These are phyloP conservation scores for Staphylotrichum tortipilum DNA, from an alignment of 495 filamentous ascomycete species.

Conservation along the genomic window DNA sequence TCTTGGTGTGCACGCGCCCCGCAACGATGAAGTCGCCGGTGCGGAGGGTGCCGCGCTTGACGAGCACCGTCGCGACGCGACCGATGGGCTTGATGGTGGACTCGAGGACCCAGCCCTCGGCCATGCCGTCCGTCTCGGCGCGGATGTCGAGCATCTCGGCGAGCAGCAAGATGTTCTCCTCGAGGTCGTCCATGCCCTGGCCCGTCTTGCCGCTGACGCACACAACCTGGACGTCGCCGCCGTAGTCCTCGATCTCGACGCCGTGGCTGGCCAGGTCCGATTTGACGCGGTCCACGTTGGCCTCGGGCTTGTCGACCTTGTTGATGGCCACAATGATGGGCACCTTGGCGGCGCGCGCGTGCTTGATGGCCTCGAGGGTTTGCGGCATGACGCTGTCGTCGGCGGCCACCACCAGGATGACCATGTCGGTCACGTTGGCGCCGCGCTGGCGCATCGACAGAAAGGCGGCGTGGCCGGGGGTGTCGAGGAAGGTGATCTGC, in stretches of 20 bases:
- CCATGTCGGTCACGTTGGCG: constrained; percentile 93
- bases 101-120: constrained; percentile 92
- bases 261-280: constrained; percentile 76
- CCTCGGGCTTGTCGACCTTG: constrained; percentile 84
- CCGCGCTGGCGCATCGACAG: constrained; percentile 91
- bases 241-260: constrained; percentile 88
- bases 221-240: constrained; percentile 89
- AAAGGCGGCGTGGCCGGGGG: constrained; percentile 93
- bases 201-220: constrained; percentile 90
- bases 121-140: constrained; percentile 64
- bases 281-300: constrained; percentile 74
- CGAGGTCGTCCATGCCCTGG: constrained; percentile 81
- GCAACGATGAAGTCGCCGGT: constrained; percentile 81
- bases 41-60: constrained; percentile 77
- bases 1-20: constrained; percentile 73
- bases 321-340: constrained; percentile 98
- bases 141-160: constrained; percentile 87
- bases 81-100: constrained; percentile 82
- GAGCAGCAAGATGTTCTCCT: constrained; percentile 76
- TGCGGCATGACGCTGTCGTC: constrained; percentile 98
- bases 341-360: constrained; percentile 81
- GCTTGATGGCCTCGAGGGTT: constrained; percentile 92
- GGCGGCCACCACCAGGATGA: constrained; percentile 90
- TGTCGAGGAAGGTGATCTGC: constrained; percentile 92
- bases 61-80: constrained; percentile 78